Evolutionary conservation across 106 monocot genomes (phyloP).

Genomic region (Triglochin maritima): DNA sequence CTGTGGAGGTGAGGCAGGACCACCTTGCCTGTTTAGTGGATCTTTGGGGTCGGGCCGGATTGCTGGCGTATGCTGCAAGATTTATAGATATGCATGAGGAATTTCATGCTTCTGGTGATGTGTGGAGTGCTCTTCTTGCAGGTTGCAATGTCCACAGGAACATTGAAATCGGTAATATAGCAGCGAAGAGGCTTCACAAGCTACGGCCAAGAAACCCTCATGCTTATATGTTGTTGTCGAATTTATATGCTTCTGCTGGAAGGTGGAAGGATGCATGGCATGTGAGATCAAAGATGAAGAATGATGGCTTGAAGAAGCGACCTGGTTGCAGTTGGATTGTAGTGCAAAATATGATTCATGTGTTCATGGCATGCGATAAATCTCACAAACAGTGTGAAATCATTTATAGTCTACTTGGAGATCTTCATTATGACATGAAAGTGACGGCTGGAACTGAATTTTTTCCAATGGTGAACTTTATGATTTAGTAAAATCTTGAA

Average conservation of each 20-base stretch:
- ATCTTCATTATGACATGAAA: slow-evolving; percentile 61
- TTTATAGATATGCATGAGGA: slow-evolving; percentile 22
- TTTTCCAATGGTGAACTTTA: background rate
- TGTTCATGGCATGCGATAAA: slow-evolving; percentile 53
- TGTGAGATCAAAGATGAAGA: slow-evolving; percentile 50
- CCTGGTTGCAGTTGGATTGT: slow-evolving; percentile 92
- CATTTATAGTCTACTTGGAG: slow-evolving; percentile 39
- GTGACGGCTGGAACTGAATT: background rate
- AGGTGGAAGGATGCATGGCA: slow-evolving; percentile 46
- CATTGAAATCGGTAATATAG: slow-evolving; percentile 34
- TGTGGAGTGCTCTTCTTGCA: slow-evolving; percentile 62
- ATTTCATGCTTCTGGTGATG: slow-evolving; percentile 17
- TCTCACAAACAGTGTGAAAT: slow-evolving; percentile 25
- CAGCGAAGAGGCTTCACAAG: slow-evolving; percentile 46
- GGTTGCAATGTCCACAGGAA: slow-evolving; percentile 56
- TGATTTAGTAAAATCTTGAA: background rate
- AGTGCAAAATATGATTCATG: slow-evolving; percentile 37
- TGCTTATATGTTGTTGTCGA: slow-evolving; percentile 54
- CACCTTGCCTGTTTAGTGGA: slow-evolving; percentile 72
- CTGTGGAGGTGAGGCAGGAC: slow-evolving; percentile 48
- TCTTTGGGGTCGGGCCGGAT: slow-evolving; percentile 62
- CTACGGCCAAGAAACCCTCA: slow-evolving; percentile 42
- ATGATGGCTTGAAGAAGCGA: slow-evolving; percentile 65
- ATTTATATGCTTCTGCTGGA: slow-evolving; percentile 61
- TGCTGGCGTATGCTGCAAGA: slow-evolving; percentile 31